Evolutionary conservation across 1,139 yeast genomes (phyloP).

Genomic region (Arxiozyma slooffiae): DNA sequence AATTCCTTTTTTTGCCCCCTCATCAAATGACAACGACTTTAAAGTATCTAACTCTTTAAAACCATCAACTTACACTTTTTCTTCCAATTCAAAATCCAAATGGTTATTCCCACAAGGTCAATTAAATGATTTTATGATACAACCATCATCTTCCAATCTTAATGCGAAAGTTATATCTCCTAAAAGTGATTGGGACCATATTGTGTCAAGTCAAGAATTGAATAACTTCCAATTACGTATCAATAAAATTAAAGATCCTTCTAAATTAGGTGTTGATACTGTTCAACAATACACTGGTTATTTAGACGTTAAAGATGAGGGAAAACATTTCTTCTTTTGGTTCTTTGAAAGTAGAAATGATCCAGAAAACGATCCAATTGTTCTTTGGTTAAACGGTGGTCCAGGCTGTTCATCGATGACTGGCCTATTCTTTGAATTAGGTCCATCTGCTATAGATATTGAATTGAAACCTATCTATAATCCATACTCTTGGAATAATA

Average conservation of each 20-base stretch:
- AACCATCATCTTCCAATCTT: neutral
- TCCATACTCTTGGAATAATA: slow-evolving; percentile 79
- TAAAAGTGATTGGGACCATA: slow-evolving; percentile 44
- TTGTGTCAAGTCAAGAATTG: slow-evolving; percentile 37
- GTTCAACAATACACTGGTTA: slow-evolving; percentile 83
- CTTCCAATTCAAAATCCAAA: neutral
- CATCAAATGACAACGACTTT: neutral
- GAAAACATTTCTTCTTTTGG: slow-evolving; percentile 80
- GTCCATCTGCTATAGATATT: slow-evolving; percentile 65
- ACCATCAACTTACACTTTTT: neutral
- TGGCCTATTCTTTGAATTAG: slow-evolving; percentile 85
- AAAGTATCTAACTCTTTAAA: neutral
- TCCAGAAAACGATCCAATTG: slow-evolving; percentile 73
- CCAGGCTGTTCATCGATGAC: slow-evolving; percentile 88
- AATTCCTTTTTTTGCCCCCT: slow-evolving; percentile 2
- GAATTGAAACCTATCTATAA: slow-evolving; percentile 63
- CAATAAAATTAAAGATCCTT: slow-evolving; percentile 42
- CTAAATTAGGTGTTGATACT: slow-evolving; percentile 58
- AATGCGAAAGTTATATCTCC: neutral
- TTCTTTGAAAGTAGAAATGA: slow-evolving; percentile 85
- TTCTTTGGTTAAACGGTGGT: slow-evolving; percentile 86
- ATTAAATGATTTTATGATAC: neutral
- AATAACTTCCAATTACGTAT: slow-evolving; percentile 49
- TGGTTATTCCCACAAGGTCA: slow-evolving; percentile 4
- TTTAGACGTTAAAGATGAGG: slow-evolving; percentile 72